A percentile compares a stretch with the other conserved stretches of the same genome.
Conservation (phyloP, 495 filamentous ascomycete species). For the Talaromyces trachyspermus region DNA sequence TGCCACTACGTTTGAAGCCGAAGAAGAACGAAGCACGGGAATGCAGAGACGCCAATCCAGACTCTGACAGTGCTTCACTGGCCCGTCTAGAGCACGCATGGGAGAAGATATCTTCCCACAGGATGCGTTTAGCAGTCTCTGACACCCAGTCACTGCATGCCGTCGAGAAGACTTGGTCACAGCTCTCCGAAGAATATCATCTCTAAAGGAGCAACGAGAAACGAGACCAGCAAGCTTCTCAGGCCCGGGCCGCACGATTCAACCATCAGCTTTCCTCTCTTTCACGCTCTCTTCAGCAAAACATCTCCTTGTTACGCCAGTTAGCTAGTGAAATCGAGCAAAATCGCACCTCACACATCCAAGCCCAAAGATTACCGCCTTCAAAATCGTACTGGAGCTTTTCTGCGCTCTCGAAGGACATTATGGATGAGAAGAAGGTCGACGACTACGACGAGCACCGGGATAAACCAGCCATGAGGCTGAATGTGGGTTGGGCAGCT, state of each 20-base stretch:
- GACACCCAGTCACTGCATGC: background rate
- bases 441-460: background rate
- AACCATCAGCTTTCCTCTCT: constrained; percentile 1
- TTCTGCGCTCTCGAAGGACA: constrained; percentile 15
- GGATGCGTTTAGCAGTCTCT: background rate
- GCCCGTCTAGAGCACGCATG: background rate
- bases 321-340: background rate
- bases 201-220: background rate
- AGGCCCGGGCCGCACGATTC: background rate
- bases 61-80: constrained; percentile 3
- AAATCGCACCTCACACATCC: background rate
- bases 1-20: constrained; percentile 2
- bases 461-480: background rate
- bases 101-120: background rate
- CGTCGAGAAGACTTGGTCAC: constrained; percentile 2
- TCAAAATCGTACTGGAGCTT: constrained; percentile 38
- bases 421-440: background rate
- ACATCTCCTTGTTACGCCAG: background rate
- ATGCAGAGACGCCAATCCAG: background rate
- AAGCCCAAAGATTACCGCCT: constrained; percentile 17
- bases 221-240: background rate
- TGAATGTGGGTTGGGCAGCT: constrained; percentile 6
- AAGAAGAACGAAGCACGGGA: background rate
- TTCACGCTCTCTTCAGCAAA: background rate
- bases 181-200: background rate